Conservation (phyloP, 768 basidiomycete species). For the Kwoniella sp. region DNA sequence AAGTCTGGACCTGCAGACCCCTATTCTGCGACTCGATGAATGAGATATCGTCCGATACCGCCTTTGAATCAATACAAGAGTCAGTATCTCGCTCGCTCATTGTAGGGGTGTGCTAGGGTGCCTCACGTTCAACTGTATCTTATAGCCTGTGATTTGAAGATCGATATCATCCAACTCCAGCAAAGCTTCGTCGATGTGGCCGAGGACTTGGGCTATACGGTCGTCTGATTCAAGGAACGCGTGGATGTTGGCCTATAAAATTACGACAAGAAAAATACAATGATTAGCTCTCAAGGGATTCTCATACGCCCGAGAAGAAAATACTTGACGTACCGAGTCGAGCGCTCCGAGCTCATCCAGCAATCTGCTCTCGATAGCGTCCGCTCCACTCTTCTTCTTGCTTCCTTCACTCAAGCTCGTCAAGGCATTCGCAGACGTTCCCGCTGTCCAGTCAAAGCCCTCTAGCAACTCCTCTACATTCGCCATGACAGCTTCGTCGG, state of each 20-base stretch:
- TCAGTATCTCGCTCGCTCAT: conserved; percentile 1
- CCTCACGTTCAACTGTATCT: conserved; percentile 89
- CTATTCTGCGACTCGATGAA: conserved; percentile 96
- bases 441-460: conserved; percentile 87
- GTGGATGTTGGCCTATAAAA: conserved; percentile 83
- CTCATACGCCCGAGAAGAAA: too few species aligned
- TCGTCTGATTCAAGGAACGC: conserved; percentile 97
- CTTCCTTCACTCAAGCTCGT: conserved; percentile 39
- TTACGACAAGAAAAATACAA: background rate
- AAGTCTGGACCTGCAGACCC: conserved; percentile 94
- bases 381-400: conserved; percentile 73
- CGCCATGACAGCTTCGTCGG: conserved; percentile 72
- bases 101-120: background rate
- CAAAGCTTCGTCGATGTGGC: conserved; percentile 84
- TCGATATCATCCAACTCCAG: conserved; percentile 88
- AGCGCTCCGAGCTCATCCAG: conserved; percentile 87
- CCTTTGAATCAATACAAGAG: conserved; percentile 60
- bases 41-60: conserved; percentile 89
- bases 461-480: conserved; percentile 99
- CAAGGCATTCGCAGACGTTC: conserved; percentile 8
- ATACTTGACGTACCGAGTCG: conserved; percentile 74
- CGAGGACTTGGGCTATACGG: conserved; percentile 78
- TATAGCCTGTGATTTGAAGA: conserved; percentile 84
- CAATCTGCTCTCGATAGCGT: conserved; percentile 86
- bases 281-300: background rate